Base-by-base conservation (phyloP, 192 early-diverging fungal genomes). In the Dimargaris verticillata region DNA sequence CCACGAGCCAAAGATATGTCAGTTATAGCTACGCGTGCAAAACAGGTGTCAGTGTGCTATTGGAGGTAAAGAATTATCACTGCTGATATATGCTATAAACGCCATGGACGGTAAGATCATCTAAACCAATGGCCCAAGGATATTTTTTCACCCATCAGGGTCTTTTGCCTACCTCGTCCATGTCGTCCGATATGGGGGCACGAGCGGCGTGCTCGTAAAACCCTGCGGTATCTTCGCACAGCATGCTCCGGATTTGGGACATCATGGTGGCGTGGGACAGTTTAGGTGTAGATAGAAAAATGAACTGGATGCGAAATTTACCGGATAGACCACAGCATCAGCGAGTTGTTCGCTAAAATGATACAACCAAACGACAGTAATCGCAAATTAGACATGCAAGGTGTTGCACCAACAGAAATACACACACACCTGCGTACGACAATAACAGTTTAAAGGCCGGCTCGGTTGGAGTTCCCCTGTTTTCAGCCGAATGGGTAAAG, bases 141-240 rank as follows among this genome's bases (percentile, higher is more conserved):
- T n/a, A 10, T 22, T 20, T 50, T n/a, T n/a, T n/a, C 49, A 7
- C n/a, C 6, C 14, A 20, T 5, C 20, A 45, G 9, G 17, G 44
- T 12, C 44, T 12, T 45, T 17, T 45, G 17, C 49, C 49, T 20
- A 50, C 49, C 20, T 55, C 53, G 6, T 55, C 53, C 53, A 55
- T 55, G 12, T 55, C 53, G 13, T 55, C 53, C 10, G 10, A 14
- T 22, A 11, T 4, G 26, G 28, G 53, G 24, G 10, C 5, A 7
- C 29, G 22, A n/a, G 53, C 53, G 28, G 53, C 53, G 7, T 12
- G 14, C 41, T 58, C 55, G 15, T 58, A 58, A 22, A 13, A 38
- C 12, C 29, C 29, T 15, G 41, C 12, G 28, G 55, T 14, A 28
- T 58, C 55, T n/a, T 58, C 55, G 15, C 55, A 58, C 15, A 58